These are phyloP conservation scores for Arthrinium puccinioides DNA, from an alignment of 2,329 filamentous ascomycete genomes.

Conservation along the genomic window DNA sequence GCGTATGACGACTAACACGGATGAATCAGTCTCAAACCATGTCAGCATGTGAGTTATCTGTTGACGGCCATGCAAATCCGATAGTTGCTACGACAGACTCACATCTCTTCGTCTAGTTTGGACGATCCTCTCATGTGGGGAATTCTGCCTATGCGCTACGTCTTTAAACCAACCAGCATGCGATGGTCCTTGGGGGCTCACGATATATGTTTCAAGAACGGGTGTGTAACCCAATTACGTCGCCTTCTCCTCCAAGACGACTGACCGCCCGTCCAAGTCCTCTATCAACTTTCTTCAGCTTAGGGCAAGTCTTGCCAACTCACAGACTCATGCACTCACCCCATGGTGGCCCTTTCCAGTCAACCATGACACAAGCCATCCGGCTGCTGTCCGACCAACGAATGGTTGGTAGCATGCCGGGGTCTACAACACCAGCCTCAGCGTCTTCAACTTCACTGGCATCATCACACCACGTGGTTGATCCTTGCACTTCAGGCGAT, in stretches of 20 bases:
- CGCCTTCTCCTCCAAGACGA: no score
- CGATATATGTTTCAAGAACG: constrained; percentile 89
- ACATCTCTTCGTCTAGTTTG: constrained; percentile 46
- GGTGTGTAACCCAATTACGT: constrained; percentile 39
- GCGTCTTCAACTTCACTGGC: no score
- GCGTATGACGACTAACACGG: constrained; percentile 7
- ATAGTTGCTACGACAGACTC: neutral
- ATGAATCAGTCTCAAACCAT: constrained; percentile 71
- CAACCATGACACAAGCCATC: constrained; percentile 79
- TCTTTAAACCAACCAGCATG: constrained; percentile 65
- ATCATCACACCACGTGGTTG: constrained; percentile 36
- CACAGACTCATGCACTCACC: constrained; percentile 74
- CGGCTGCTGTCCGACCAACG: constrained; percentile 65
- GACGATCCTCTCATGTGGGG: constrained; percentile 97
- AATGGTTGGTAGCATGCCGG: constrained; percentile 27
- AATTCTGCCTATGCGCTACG: constrained; percentile 67
- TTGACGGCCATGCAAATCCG: constrained; percentile 8
- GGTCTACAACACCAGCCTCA: constrained; percentile 6
- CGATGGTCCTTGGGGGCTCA: constrained; percentile 89
- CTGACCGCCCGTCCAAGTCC: no score
- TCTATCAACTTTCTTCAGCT: constrained; percentile 71
- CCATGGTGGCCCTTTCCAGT: constrained; percentile 81
- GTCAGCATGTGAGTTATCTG: constrained; percentile 68
- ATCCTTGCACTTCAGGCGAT: constrained; percentile 43
- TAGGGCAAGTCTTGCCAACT: constrained; percentile 85